Percentiles rank a stretch among this genome's conserved stretches.
Conservation (phyloP, 805 yeast genomes). For the Danielia oregonensis region DNA sequence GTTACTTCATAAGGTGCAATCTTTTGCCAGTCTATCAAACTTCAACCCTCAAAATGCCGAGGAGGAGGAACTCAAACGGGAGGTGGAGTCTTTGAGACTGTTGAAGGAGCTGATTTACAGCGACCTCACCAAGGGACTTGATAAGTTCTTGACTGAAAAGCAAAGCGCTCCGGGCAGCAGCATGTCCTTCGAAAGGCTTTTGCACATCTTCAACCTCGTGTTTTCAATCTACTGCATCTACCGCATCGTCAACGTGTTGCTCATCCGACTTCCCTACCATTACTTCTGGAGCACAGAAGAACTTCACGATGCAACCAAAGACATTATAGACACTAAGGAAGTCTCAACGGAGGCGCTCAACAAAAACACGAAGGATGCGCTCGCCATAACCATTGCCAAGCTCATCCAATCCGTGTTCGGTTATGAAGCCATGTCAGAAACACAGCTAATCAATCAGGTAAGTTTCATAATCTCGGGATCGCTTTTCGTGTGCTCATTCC, state of each 20-base stretch:
- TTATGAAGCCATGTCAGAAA: constrained; percentile 29
- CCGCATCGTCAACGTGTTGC: constrained; percentile 40
- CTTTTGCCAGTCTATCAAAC: constrained; percentile 33
- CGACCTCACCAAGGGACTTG: constrained; percentile 24
- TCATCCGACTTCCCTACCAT: constrained; percentile 38
- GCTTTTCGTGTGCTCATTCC: constrained; percentile 59
- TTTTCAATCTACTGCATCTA: constrained; percentile 50
- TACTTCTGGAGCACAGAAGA: constrained; percentile 8
- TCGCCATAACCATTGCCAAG: constrained; percentile 47
- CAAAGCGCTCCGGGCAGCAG: not conserved
- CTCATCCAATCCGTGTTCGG: constrained; percentile 26
- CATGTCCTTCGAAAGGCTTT: constrained; percentile 1
- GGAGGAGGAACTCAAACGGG: constrained; percentile 33
- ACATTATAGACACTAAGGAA: constrained; percentile 8
- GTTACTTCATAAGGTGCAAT: constrained; percentile 36
- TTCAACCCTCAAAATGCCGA: constrained; percentile 19
- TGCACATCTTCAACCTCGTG: constrained; percentile 12
- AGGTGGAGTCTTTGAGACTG: constrained; percentile 33
- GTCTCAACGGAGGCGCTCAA: constrained; percentile 8
- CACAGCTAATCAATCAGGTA: constrained; percentile 42
- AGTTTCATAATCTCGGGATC: constrained; percentile 54
- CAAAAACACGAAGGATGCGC: constrained; percentile 36
- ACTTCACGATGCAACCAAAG: constrained; percentile 7
- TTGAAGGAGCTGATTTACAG: constrained; percentile 28
- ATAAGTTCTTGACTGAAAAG: constrained; percentile 8